A percentile compares a stretch with the other conserved stretches of the same genome.
Evolutionary conservation across 768 basidiomycete species (phyloP).

Genomic region (Termitomyces eurrhizus): DNA sequence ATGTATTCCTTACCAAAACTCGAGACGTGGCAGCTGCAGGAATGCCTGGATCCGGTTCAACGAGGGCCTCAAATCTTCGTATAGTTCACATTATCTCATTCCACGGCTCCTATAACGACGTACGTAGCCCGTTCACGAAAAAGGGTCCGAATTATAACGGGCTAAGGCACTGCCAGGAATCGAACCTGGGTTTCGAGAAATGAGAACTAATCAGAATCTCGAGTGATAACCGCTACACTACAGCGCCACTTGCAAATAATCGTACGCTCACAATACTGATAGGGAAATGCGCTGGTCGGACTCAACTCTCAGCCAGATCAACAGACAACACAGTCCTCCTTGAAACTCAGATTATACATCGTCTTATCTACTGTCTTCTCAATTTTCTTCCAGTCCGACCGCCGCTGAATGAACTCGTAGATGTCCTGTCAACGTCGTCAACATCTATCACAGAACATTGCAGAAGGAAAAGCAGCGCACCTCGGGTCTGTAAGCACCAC

Average conservation of each 20-base stretch:
- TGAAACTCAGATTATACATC: constrained; percentile 91
- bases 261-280: too few species aligned
- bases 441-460: neutral
- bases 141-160: too few species aligned
- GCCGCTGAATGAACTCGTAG: constrained; percentile 92
- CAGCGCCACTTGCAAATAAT: neutral
- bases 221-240: constrained; percentile 13
- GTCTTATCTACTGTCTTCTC: constrained; percentile 94
- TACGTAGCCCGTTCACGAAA: too few species aligned
- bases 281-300: too few species aligned
- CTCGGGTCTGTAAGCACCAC: constrained; percentile 92
- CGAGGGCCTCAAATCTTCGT: too few species aligned
- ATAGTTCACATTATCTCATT: too few species aligned
- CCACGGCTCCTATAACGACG: too few species aligned
- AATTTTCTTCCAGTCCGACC: constrained; percentile 98
- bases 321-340: constrained; percentile 78
- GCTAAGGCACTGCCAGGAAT: constrained; percentile 1
- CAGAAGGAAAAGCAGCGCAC: constrained; percentile 32
- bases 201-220: neutral
- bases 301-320: constrained; percentile 10
- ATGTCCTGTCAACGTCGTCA: constrained; percentile 52
- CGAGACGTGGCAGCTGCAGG: too few species aligned
- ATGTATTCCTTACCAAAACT: too few species aligned
- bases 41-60: too few species aligned
- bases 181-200: constrained; percentile 4